Base-by-base conservation (phyloP, 179 eudicot species). In the Nepenthes alata region DNA sequence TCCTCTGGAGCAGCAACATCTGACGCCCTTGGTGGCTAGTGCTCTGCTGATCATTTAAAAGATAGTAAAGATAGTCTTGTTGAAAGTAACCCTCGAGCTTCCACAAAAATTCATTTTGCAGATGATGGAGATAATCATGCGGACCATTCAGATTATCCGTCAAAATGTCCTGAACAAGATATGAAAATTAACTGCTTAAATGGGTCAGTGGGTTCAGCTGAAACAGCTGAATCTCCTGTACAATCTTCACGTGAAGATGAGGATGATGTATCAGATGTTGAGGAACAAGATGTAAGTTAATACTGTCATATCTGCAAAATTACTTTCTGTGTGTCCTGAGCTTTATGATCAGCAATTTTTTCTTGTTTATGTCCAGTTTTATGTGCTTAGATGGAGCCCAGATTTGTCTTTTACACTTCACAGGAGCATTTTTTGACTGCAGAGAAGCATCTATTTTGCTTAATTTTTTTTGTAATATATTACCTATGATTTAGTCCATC, bases 241-340 rank as follows among this genome's bases (percentile, higher is more conserved):
- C 72, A 75, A 63, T 64, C 77, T 39, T 66, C 74, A 41, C 71
- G 61, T 7, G 59, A 47, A 39, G 78, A 75, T 66, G 88, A 81
- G 60, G 75, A 56, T 63, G 88, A 81, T 45, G 91, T 78, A 59
- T 80, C 91, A 55, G 96, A 86, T 66, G 61, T 78, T 35, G 78
- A 74, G 75, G 94, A 83, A 64, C 86, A 78, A 48, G 97, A 91
- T 75, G 97, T 91, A 74, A 81, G 93, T 78, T 1, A 56, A 2
- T 52, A 0, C 39, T 38, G 7, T 56, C 54, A 13, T 70, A 34
- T 50, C 56, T 57, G 1, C 25, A 11, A 12, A 5, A 13, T 52
- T 52, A 3, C 12, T 50, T 13, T 52, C 7, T n/a, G n/a, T 49
- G 11, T 49, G 52, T 9, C 9, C n/a, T 2, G 3, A 5, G 5